Evolutionary conservation across 148 eudicot genomes (phyloP).

Genomic region (Spergularia marina): DNA sequence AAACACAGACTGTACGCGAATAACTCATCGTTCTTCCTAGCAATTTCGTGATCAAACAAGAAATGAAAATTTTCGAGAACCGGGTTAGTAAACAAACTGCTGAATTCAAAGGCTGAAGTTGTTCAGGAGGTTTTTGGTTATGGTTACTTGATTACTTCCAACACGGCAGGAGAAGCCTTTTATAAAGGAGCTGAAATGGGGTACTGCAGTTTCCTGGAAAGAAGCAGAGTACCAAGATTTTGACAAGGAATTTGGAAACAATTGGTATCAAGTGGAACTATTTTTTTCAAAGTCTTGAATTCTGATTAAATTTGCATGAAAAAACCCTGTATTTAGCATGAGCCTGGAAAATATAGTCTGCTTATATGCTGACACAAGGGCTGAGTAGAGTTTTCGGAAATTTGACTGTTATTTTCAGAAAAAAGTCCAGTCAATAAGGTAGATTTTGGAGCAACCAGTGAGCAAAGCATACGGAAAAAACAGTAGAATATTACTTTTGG

Average conservation of each 20-base stretch:
- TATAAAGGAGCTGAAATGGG: not conserved
- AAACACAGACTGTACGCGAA: not conserved
- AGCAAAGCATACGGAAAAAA: not conserved
- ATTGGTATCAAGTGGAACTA: too few relatives aligned
- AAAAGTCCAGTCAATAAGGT: slow-evolving; percentile 4
- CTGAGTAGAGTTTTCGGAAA: not conserved
- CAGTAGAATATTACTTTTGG: not conserved
- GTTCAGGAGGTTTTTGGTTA: not conserved
- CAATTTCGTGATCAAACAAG: not conserved
- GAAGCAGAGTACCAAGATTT: not conserved
- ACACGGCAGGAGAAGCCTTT: not conserved
- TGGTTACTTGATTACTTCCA: not conserved
- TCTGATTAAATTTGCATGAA: not conserved
- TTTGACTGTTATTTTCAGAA: not conserved
- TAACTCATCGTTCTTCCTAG: not conserved
- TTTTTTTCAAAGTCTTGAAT: not conserved
- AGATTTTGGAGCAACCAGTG: not conserved
- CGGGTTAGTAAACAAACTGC: not conserved
- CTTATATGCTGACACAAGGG: not conserved
- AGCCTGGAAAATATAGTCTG: not conserved
- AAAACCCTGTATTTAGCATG: not conserved
- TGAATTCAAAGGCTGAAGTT: too few relatives aligned
- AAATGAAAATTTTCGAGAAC: not conserved
- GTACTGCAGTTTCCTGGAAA: slow-evolving; percentile 2
- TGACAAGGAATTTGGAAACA: not conserved